Evolutionary conservation across 2,329 filamentous ascomycete genomes (phyloP), one percentile per base, ranked within the genome.

Genomic region (Trichoderma cornu-damae): DNA sequence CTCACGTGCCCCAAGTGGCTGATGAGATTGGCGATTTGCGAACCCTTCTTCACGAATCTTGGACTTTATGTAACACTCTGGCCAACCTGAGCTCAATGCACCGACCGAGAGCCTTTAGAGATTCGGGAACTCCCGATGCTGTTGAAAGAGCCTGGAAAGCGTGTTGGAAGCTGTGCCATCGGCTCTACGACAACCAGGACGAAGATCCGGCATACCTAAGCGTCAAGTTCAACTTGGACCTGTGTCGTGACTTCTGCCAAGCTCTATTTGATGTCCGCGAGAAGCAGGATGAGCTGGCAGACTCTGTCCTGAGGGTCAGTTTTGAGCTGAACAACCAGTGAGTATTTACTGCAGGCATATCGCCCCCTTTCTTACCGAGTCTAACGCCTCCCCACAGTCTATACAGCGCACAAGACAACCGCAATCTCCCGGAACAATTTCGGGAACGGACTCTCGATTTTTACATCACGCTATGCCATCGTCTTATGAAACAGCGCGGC

Each of bases 301-400:
- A 97, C 70, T 96, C 92, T 0, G 87, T 96, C 12, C 74, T 97
- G 46, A 81, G 93, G 47, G 92, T 96, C 63, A 96, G 90, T 73
- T 96, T 96, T 68, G 93, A 96, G 73, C 79, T 96, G 22, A 96
- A 95, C 73, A 96, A 96, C 65, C 92, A 97, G 82, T 85, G 67
- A 69, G 81, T 69, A 7, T 18, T 26, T 3, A 20, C n/a, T 24
- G 12, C 47, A 60, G 46, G 20, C 2, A 12, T 24, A 9, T 35
- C 11, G 16, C 6, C 24, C 12, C 14, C 26, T 34, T 18, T 37
- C 11, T 52, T 9, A 35, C 38, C 14, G 16, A 2, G 18, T 30
- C 66, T 74, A 64, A 75, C 63, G 40, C 6, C 6, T 12, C 12
- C 2, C 14, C 4, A 2, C 57, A 85, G 82, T 70, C 79, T 97